Evolutionary conservation across 179 eudicot species (phyloP).

Genomic region (Spinacia oleracea): DNA sequence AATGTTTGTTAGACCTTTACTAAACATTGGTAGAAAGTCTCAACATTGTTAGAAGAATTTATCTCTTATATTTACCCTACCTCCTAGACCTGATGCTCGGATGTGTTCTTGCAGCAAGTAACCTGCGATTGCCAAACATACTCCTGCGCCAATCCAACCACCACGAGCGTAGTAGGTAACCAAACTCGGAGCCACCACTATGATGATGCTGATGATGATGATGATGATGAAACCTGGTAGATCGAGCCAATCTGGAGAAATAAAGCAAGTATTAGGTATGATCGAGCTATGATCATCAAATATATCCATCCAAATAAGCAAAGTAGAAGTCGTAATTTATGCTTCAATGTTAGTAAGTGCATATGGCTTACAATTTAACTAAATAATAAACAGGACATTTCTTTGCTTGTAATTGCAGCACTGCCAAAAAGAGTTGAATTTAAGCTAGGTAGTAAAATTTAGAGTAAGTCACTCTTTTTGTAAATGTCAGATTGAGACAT

Average conservation of each 20-base stretch:
- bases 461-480: no score
- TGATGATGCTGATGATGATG: no score
- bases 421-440: no score
- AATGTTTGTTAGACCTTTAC: no score
- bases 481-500: no score
- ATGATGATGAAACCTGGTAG: slow-evolving; percentile 72
- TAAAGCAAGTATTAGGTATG: not conserved
- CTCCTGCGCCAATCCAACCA: slow-evolving; percentile 42
- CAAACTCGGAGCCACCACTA: slow-evolving; percentile 77
- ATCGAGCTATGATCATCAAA: not conserved
- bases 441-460: no score
- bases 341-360: not conserved
- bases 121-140: slow-evolving; percentile 66
- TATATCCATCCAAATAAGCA: not conserved
- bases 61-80: no score
- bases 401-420: no score
- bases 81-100: slow-evolving; percentile 91
- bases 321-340: not conserved
- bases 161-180: slow-evolving; percentile 49
- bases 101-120: slow-evolving; percentile 93
- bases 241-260: slow-evolving; percentile 75
- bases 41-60: no score
- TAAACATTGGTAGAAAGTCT: no score
- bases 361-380: not conserved
- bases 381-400: not conserved